Percentiles rank a stretch among this genome's conserved stretches.
phyloP scores from a whole-genome alignment of 257 asterid genomes.

The Agastache rugosa region DNA sequence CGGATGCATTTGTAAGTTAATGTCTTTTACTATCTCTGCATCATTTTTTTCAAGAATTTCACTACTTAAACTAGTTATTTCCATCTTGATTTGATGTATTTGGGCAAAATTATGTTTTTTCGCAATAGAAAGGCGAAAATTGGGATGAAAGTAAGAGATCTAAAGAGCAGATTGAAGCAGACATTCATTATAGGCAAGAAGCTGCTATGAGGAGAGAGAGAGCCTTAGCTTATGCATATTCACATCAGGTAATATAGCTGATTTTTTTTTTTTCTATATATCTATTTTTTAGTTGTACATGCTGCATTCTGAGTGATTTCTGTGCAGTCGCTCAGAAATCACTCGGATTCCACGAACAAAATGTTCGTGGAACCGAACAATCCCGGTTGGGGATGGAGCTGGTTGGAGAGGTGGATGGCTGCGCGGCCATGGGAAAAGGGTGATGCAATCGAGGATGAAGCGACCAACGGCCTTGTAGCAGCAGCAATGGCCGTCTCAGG shows the following conservation, averaged over 20 bases:
- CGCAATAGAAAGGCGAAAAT: slow-evolving; percentile 50
- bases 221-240: slow-evolving; percentile 76
- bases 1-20: slow-evolving; percentile 56
- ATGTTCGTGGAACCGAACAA: slow-evolving; percentile 67
- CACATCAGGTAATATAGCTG: slow-evolving; percentile 62
- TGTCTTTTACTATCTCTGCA: no score
- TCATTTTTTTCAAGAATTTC: no score
- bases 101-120: not conserved
- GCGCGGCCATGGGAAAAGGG: slow-evolving; percentile 67
- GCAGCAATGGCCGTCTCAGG: slow-evolving; percentile 37
- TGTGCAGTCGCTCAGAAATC: slow-evolving; percentile 54
- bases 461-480: slow-evolving; percentile 30
- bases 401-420: slow-evolving; percentile 92
- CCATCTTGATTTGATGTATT: no score
- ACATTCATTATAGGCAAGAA: slow-evolving; percentile 53
- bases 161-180: slow-evolving; percentile 71
- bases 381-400: slow-evolving; percentile 93
- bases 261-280: not conserved
- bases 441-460: slow-evolving; percentile 44
- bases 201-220: slow-evolving; percentile 84
- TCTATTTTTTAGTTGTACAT: not conserved
- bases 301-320: not conserved
- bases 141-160: slow-evolving; percentile 71
- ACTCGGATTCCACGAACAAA: slow-evolving; percentile 47
- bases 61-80: no score